phyloP scores from a whole-genome alignment of 805 yeast species.

The Ogataea degrootiae region DNA sequence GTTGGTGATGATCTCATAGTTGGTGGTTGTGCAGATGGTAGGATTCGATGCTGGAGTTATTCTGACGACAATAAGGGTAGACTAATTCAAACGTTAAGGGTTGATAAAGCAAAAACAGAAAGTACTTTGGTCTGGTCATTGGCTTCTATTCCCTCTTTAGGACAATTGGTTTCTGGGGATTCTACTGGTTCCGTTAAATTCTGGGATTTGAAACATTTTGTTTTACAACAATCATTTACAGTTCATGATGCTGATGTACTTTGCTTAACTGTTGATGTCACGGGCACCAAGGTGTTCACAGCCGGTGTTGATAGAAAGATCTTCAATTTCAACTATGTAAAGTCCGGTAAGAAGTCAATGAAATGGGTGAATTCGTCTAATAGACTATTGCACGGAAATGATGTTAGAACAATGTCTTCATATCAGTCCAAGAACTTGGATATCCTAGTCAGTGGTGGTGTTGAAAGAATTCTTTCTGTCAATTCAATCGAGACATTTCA shows the following conservation, averaged over 20 bases:
- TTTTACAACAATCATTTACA: conserved; percentile 74
- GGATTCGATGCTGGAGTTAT: conserved; percentile 75
- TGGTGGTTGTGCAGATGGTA: conserved; percentile 96
- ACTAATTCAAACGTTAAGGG: conserved; percentile 79
- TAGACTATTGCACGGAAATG: conserved; percentile 81
- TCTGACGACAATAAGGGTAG: conserved; percentile 48
- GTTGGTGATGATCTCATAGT: conserved; percentile 56
- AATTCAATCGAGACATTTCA: conserved; percentile 64
- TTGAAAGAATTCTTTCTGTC: conserved; percentile 64
- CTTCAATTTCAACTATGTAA: conserved; percentile 57
- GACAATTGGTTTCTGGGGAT: conserved; percentile 91
- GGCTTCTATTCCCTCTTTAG: conserved; percentile 50
- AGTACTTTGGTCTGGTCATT: conserved; percentile 92
- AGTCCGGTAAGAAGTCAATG: conserved; percentile 27
- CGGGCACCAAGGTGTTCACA: conserved; percentile 65
- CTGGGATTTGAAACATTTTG: conserved; percentile 80
- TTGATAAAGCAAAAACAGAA: conserved; percentile 81
- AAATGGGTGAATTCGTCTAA: conserved; percentile 78
- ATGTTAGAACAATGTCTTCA: conserved; percentile 70
- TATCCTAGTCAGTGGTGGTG: conserved; percentile 78
- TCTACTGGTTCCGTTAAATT: conserved; percentile 91
- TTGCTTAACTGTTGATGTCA: conserved; percentile 56
- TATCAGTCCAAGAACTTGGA: conserved; percentile 66
- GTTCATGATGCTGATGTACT: conserved; percentile 91
- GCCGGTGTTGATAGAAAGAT: conserved; percentile 95